Conservation (phyloP, 345 rosid species). For the Citrus mangshanensis region DNA sequence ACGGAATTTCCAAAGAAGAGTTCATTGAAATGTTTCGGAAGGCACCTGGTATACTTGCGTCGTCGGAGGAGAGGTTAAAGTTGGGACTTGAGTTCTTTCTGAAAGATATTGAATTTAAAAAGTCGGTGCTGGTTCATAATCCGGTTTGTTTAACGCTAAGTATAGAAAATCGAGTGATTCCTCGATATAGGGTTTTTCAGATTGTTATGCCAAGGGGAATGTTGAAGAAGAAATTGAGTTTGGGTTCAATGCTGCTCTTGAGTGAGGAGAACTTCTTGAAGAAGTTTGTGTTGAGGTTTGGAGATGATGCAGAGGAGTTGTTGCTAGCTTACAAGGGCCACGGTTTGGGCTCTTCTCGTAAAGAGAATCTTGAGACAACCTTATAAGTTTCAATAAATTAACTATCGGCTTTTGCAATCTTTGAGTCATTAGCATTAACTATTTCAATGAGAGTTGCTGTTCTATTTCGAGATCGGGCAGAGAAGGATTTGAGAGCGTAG, state of each 20-base stretch:
- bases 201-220: constrained; percentile 27
- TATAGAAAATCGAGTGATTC: constrained; percentile 33
- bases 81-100: constrained; percentile 31
- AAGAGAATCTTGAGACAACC: neutral
- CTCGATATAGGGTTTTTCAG: constrained; percentile 35
- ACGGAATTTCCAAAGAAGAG: constrained; percentile 32
- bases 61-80: constrained; percentile 30
- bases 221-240: constrained; percentile 25
- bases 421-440: neutral
- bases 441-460: neutral
- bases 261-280: constrained; percentile 24
- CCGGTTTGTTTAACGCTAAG: constrained; percentile 19
- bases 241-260: neutral
- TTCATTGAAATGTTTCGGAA: constrained; percentile 26
- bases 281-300: constrained; percentile 28
- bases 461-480: neutral
- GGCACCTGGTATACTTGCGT: constrained; percentile 23
- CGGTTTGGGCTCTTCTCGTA: neutral
- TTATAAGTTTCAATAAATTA: no score
- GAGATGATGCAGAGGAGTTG: constrained; percentile 28
- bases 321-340: constrained; percentile 30
- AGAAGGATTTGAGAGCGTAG: no score
- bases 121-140: constrained; percentile 12
- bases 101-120: constrained; percentile 18
- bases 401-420: neutral